A percentile compares a stretch with the other conserved stretches of the same genome.
These are phyloP conservation scores for Neurospora sp. DNA, from an alignment of 495 filamentous ascomycete genomes.

Conservation along the genomic window DNA sequence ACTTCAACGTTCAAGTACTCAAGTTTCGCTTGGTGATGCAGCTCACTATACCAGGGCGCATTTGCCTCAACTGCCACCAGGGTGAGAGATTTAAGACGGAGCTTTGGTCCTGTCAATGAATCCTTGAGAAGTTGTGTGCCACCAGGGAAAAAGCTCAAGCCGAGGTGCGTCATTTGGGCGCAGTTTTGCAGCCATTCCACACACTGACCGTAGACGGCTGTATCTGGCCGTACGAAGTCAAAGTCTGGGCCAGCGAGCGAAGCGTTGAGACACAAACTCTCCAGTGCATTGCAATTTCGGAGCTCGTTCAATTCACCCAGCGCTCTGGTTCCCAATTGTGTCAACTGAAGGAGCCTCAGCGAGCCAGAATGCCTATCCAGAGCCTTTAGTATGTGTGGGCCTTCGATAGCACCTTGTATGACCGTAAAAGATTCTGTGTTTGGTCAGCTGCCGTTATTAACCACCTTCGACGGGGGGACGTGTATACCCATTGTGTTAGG, in stretches of 20 bases:
- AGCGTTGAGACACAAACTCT: constrained; percentile 24
- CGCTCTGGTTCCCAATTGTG: constrained; percentile 35
- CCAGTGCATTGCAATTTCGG: constrained; percentile 44
- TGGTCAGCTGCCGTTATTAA: neutral
- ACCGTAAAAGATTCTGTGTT: constrained; percentile 41
- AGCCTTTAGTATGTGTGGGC: constrained; percentile 47
- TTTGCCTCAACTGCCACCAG: constrained; percentile 8
- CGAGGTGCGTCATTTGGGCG: constrained; percentile 39
- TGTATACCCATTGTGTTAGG: constrained; percentile 43
- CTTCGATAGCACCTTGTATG: constrained; percentile 38
- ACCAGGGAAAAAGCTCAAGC: constrained; percentile 40
- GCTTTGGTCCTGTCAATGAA: constrained; percentile 28
- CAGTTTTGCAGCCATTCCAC: constrained; percentile 48
- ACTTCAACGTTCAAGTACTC: constrained; percentile 33
- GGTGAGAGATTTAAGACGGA: constrained; percentile 18
- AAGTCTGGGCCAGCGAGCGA: constrained; percentile 10
- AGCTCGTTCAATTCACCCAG: constrained; percentile 39
- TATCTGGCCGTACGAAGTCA: neutral
- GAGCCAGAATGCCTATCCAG: constrained; percentile 48
- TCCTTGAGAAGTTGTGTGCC: constrained; percentile 43
- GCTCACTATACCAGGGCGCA: constrained; percentile 11
- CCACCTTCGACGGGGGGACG: neutral
- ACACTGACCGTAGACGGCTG: constrained; percentile 37
- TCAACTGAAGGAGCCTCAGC: constrained; percentile 45
- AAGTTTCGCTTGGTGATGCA: constrained; percentile 18